Evolutionary conservation across 2,329 filamentous ascomycete species (phyloP), one percentile per base, ranked within the genome.

Genomic region (Arthrinium puccinioides): DNA sequence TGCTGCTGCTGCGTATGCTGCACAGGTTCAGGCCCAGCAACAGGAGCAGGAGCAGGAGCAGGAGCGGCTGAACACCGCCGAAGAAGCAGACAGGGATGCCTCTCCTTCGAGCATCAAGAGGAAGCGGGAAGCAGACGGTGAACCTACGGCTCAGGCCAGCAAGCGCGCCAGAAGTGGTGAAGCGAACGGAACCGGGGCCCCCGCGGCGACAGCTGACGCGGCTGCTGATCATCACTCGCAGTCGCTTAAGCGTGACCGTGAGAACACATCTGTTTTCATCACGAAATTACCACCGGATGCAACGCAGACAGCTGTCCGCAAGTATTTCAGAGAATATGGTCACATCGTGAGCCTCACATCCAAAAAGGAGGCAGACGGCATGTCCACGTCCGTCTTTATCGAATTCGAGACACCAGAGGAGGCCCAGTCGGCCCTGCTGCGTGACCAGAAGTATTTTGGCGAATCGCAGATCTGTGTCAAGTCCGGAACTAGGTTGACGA

Each of bases 321-420:
- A 94, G 56, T 97, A 94, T 57, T 97, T 98, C 64, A 82, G 83
- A 53, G 87, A 89, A 44, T 94, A 89, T 50, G 92, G 92, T 10
- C 81, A 79, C 27, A 84, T 96, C 54, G 86, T 87, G 50, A 82
- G 81, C 44, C 66, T 96, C 21, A 82, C 78, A 30, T 66, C 90
- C 36, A 67, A 84, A 21, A 67, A 67, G 23, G 80, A 87, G 29
- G 60, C 72, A 3, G 70, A 79, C 32, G 67, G 66, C n/a, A 63
- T 73, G 31, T 76, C 79, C 2, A 64, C 79, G 11, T 80, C 80
- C 4, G 87, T 87, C 2, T 67, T 92, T 31, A 79, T 98, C 34
- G 92, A 98, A 57, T 96, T 97, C 50, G 79, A 83, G 42, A 75
- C 79, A 1, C 69, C 77, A 5, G 85, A 94, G 38, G 89, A 96